Percentiles rank a stretch among this genome's conserved stretches.
These are phyloP conservation scores for Fusarium nematophilum DNA, from an alignment of 2,329 filamentous ascomycete species.

Conservation along the genomic window DNA sequence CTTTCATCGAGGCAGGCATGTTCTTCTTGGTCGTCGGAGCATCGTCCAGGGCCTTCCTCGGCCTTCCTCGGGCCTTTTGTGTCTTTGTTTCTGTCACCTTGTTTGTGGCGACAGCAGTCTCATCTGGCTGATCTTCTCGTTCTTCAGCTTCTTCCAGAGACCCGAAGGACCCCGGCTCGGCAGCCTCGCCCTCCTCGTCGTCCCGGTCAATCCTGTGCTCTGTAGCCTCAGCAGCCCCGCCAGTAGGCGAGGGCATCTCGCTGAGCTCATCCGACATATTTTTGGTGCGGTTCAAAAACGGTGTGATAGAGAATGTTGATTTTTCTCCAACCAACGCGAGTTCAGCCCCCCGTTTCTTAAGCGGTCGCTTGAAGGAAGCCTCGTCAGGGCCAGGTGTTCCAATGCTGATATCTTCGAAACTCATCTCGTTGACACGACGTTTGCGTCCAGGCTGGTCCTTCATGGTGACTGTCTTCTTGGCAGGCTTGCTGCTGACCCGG, in stretches of 20 bases:
- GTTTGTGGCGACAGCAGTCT: slow-evolving; percentile 12
- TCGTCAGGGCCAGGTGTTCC: slow-evolving; percentile 59
- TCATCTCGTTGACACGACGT: slow-evolving; percentile 58
- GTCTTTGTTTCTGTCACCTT: slow-evolving; percentile 26
- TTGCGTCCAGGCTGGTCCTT: slow-evolving; percentile 56
- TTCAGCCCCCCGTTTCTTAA: slow-evolving; percentile 68
- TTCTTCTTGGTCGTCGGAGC: slow-evolving; percentile 60
- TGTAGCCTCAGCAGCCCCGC: slow-evolving; percentile 15
- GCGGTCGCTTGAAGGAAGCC: slow-evolving; percentile 53
- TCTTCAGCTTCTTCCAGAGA: slow-evolving; percentile 14
- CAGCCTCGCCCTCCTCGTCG: slow-evolving; percentile 39
- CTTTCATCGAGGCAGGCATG: slow-evolving; percentile 48
- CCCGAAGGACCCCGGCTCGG: slow-evolving; percentile 21
- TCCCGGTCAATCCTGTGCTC: slow-evolving; percentile 50
- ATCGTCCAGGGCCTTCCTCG: slow-evolving; percentile 58
- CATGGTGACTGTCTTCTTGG: slow-evolving; percentile 35
- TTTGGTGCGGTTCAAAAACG: slow-evolving; percentile 84
- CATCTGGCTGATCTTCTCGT: slow-evolving; percentile 18
- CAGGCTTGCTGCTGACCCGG: slow-evolving; percentile 27
- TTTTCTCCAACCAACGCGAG: slow-evolving; percentile 77
- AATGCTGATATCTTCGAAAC: slow-evolving; percentile 58
- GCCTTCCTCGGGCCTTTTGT: slow-evolving; percentile 57
- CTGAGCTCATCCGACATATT: slow-evolving; percentile 57
- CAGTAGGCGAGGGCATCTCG: slow-evolving; percentile 41
- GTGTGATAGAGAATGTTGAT: slow-evolving; percentile 92